A percentile compares a stretch with the other conserved stretches of the same genome.
Evolutionary conservation across 2,329 filamentous ascomycete genomes (phyloP).

Genomic region (Incumbomyces lentus): DNA sequence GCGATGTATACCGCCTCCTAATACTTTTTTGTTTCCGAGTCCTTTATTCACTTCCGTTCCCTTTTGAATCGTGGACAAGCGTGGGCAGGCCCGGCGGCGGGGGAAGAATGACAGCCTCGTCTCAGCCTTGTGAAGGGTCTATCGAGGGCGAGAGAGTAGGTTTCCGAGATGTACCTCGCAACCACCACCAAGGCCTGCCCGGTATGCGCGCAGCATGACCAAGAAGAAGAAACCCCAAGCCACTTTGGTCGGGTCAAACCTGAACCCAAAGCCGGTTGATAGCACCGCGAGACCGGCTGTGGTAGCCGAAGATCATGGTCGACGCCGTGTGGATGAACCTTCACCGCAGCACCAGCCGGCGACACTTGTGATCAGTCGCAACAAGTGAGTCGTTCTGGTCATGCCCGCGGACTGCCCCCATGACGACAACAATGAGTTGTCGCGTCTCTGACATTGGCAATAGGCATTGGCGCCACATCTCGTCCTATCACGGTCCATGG

Average conservation of each 20-base stretch:
- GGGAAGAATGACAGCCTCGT: too few relatives aligned
- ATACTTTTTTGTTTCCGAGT: too few relatives aligned
- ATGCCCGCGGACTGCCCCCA: background rate
- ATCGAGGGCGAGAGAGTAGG: background rate
- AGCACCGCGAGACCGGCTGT: background rate
- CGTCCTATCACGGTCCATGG: conserved; percentile 75
- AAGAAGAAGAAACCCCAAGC: conserved; percentile 7
- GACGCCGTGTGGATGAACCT: background rate
- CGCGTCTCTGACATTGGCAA: conserved; percentile 8
- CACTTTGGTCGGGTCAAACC: too few relatives aligned
- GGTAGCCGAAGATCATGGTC: background rate
- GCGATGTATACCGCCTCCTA: too few relatives aligned
- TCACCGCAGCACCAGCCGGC: conserved; percentile 28
- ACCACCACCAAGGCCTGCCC: too few relatives aligned
- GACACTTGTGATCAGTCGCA: conserved; percentile 53
- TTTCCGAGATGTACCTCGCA: background rate
- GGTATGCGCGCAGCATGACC: background rate
- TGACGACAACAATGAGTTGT: too few relatives aligned
- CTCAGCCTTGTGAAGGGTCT: background rate
- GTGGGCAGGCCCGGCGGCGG: background rate
- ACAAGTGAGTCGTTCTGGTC: conserved; percentile 45
- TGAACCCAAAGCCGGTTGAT: too few relatives aligned
- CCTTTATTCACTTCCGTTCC: too few relatives aligned
- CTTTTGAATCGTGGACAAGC: background rate
- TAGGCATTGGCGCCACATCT: conserved; percentile 79